Evolutionary conservation across 225 moss, liverwort and hornwort species (phyloP).

Genomic region (Lunularia cruciata): DNA sequence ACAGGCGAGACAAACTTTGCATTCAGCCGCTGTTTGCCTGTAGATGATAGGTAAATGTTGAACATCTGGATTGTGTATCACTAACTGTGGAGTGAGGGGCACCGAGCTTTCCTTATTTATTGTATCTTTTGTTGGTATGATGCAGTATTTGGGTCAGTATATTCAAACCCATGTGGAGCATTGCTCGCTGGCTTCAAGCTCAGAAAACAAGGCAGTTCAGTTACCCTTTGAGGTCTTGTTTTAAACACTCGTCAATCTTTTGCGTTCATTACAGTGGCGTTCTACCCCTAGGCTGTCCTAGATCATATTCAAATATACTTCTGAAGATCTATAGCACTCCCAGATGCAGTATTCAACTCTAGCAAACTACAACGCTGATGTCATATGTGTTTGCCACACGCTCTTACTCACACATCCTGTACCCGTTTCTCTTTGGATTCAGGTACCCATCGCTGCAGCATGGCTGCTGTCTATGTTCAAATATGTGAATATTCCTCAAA

Average conservation of each 20-base stretch:
- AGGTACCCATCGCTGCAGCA: slow-evolving; percentile 64
- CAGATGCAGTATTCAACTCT: too few species aligned
- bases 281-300: background rate
- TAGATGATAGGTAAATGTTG: too few species aligned
- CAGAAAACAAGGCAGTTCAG: slow-evolving; percentile 53
- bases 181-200: slow-evolving; percentile 37
- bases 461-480: slow-evolving; percentile 86
- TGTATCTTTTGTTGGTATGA: background rate
- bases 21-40: too few species aligned
- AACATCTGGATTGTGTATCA: too few species aligned
- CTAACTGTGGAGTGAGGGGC: too few species aligned
- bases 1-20: slow-evolving; percentile 34
- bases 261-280: background rate
- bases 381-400: too few species aligned
- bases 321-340: too few species aligned
- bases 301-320: background rate
- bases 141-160: slow-evolving; percentile 79
- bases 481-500: slow-evolving; percentile 65
- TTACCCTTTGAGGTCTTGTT: slow-evolving; percentile 59
- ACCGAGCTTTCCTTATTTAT: too few species aligned
- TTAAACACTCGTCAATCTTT: background rate
- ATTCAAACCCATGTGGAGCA: slow-evolving; percentile 77
- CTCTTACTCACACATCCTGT: background rate
- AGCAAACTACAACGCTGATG: too few species aligned
- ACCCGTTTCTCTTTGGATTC: background rate